phyloP scores from a whole-genome alignment of 2,329 filamentous ascomycete genomes.

The Ascochyta fabae region DNA sequence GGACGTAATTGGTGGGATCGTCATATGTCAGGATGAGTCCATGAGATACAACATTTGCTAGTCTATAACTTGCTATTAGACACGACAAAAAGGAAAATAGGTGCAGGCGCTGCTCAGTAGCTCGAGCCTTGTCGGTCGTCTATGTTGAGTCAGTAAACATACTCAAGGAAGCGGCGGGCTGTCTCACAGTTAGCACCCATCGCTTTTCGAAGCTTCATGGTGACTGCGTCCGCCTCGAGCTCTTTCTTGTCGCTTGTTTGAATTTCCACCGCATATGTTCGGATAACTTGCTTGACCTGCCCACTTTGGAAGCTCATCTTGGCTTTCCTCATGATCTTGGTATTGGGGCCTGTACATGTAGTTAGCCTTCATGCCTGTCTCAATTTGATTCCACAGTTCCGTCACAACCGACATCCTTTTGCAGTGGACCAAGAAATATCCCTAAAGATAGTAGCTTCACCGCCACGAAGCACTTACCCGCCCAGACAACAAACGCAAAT shows the following conservation, averaged over 20 bases:
- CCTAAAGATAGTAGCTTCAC: background rate
- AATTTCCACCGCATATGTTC: constrained; percentile 70
- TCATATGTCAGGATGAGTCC: background rate
- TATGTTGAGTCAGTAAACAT: constrained; percentile 7
- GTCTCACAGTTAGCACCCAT: constrained; percentile 73
- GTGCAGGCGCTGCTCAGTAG: constrained; percentile 13
- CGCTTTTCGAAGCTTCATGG: constrained; percentile 66
- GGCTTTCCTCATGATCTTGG: constrained; percentile 73
- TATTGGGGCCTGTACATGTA: constrained; percentile 46
- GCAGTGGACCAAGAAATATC: background rate
- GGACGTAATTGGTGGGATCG: background rate
- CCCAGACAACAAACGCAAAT: constrained; percentile 72
- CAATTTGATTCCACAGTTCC: background rate
- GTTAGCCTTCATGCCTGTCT: constrained; percentile 1
- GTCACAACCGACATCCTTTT: background rate
- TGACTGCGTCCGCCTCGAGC: constrained; percentile 67
- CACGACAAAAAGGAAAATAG: background rate
- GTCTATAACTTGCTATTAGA: background rate
- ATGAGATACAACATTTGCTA: background rate
- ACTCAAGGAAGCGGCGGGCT: background rate
- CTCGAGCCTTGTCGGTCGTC: constrained; percentile 31
- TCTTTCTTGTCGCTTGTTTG: constrained; percentile 67
- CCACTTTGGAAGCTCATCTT: constrained; percentile 72
- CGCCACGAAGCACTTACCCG: constrained; percentile 56
- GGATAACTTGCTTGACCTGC: constrained; percentile 67